phyloP scores from a whole-genome alignment of 2,329 filamentous ascomycete species.

The Lachnellula occidentalis region DNA sequence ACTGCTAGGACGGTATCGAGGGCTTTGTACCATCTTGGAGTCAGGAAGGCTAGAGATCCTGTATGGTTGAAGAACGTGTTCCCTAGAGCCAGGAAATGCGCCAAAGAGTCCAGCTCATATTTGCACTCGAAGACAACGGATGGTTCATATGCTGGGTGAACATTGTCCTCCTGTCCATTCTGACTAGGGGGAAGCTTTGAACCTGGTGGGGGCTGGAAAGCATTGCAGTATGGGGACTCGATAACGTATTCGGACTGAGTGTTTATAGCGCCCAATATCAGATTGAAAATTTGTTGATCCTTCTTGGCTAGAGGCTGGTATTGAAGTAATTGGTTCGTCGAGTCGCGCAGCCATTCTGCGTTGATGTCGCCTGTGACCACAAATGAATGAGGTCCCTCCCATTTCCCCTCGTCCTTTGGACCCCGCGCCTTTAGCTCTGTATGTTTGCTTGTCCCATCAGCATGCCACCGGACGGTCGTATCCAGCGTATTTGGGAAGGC shows the following conservation, averaged over 20 bases:
- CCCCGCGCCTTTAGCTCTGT: slow-evolving; percentile 35
- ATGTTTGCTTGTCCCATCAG: slow-evolving; percentile 42
- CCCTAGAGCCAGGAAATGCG: slow-evolving; percentile 77
- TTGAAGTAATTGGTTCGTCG: slow-evolving; percentile 86
- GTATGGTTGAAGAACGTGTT: slow-evolving; percentile 86
- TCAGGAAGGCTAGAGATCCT: slow-evolving; percentile 72
- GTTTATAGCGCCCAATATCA: slow-evolving; percentile 91
- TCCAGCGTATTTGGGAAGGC: slow-evolving; percentile 79
- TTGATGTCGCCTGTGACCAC: slow-evolving; percentile 92
- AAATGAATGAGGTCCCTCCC: slow-evolving; percentile 85
- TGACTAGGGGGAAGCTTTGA: slow-evolving; percentile 65
- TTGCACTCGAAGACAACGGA: slow-evolving; percentile 94
- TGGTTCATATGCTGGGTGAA: slow-evolving; percentile 83
- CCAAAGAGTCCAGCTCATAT: slow-evolving; percentile 94
- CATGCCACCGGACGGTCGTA: slow-evolving; percentile 67
- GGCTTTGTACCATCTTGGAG: slow-evolving; percentile 70
- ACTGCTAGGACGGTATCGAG: slow-evolving; percentile 69
- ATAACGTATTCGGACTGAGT: slow-evolving; percentile 96
- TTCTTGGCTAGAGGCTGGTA: slow-evolving; percentile 83
- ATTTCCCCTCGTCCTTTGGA: slow-evolving; percentile 52
- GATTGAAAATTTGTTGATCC: slow-evolving; percentile 68
- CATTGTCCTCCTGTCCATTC: slow-evolving; percentile 77
- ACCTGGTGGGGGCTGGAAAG: slow-evolving; percentile 89
- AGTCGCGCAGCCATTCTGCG: slow-evolving; percentile 87
- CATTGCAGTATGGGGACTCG: slow-evolving; percentile 93